These are phyloP conservation scores for Bolboschoenoplectus hybrid DNA, from an alignment of 202 grass and related monocot species.

Conservation along the genomic window DNA sequence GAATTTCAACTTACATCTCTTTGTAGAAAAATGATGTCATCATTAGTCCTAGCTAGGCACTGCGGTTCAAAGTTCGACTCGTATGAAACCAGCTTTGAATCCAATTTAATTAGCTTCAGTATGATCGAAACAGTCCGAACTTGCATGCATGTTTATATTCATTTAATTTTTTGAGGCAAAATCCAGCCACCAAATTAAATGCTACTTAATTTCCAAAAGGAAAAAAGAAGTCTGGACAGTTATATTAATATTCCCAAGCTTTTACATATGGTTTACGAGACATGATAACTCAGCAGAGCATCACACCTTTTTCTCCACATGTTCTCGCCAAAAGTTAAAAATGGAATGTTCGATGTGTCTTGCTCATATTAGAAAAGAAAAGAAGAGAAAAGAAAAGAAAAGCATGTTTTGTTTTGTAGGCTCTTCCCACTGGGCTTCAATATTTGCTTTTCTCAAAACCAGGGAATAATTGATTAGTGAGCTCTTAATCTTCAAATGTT, in stretches of 20 bases:
- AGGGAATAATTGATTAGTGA: not conserved
- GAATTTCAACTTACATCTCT: too few relatives aligned
- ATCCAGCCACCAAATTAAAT: too few relatives aligned
- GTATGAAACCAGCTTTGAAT: too few relatives aligned
- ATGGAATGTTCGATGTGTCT: constrained; percentile 16
- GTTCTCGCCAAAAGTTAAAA: constrained; percentile 10
- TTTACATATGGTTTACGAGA: not conserved
- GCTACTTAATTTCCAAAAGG: too few relatives aligned
- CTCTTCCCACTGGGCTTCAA: not conserved
- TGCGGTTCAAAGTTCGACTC: too few relatives aligned
- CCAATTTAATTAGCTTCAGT: not conserved
- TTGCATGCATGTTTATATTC: not conserved
- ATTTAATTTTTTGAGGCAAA: not conserved
- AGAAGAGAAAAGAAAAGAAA: not conserved
- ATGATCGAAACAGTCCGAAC: not conserved
- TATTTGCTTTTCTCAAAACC: not conserved
- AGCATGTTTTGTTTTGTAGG: constrained; percentile 13
- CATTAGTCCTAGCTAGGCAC: too few relatives aligned
- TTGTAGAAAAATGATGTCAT: too few relatives aligned
- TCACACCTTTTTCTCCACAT: not conserved
- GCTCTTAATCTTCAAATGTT: not conserved
- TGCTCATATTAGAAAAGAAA: not conserved
- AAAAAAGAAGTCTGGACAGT: not conserved
- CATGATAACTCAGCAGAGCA: not conserved
- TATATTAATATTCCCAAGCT: not conserved